These are phyloP conservation scores for Pyricularia sp. DNA, from an alignment of 2,329 filamentous ascomycete species.

Conservation along the genomic window DNA sequence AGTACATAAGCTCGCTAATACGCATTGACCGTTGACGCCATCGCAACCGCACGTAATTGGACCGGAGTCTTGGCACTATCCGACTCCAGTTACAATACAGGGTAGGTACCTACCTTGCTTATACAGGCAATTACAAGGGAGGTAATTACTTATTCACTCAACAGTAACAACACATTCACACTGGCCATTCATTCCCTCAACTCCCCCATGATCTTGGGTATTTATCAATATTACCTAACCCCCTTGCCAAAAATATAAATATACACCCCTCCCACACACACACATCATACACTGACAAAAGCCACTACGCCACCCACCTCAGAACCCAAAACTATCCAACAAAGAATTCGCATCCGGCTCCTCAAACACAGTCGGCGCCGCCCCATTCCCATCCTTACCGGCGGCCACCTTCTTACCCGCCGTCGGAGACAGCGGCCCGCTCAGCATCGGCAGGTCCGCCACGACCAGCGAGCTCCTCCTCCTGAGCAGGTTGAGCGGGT, in stretches of 20 bases:
- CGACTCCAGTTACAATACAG: too few relatives aligned
- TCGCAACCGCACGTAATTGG: too few relatives aligned
- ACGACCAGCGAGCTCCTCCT: slow-evolving; percentile 72
- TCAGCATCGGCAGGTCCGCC: slow-evolving; percentile 51
- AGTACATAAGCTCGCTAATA: too few relatives aligned
- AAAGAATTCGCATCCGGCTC: slow-evolving; percentile 87
- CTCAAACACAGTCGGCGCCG: slow-evolving; percentile 64
- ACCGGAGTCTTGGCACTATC: too few relatives aligned
- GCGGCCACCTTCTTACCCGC: slow-evolving; percentile 26
- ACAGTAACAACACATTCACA: too few relatives aligned
- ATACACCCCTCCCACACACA: background rate
- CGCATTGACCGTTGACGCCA: too few relatives aligned
- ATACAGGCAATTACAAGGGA: too few relatives aligned
- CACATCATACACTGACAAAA: background rate
- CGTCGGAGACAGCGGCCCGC: slow-evolving; percentile 19
- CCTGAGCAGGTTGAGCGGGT: slow-evolving; percentile 59
- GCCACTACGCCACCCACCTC: slow-evolving; percentile 4
- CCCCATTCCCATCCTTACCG: slow-evolving; percentile 15
- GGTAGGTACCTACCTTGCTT: too few relatives aligned
- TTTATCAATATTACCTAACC: background rate
- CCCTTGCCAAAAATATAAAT: background rate
- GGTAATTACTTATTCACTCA: too few relatives aligned
- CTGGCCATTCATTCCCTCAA: too few relatives aligned
- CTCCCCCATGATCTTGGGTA: too few relatives aligned
- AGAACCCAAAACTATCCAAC: slow-evolving; percentile 91